Conservation (phyloP, 371 early-diverging fungal genomes). For the Lichtheimia ramosa region DNA sequence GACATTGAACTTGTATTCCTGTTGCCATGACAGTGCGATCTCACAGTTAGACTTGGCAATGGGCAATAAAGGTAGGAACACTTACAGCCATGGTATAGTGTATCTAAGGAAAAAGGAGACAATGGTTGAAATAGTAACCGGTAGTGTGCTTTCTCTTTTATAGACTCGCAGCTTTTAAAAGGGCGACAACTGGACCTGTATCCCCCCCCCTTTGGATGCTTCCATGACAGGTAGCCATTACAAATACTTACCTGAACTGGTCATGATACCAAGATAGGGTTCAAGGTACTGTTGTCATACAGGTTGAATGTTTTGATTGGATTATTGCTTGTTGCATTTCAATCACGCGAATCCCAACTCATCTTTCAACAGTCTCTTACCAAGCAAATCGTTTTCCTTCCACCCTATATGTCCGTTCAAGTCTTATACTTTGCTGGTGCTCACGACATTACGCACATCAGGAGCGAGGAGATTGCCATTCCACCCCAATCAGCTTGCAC, state of each 20-base stretch:
- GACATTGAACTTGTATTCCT: conserved; percentile 75
- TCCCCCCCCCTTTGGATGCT: too few relatives aligned
- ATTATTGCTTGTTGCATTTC: too few relatives aligned
- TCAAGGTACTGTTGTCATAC: too few relatives aligned
- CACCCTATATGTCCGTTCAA: conserved; percentile 3
- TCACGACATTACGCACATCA: conserved; percentile 52
- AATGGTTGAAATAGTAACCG: not conserved
- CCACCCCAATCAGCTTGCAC: conserved; percentile 17
- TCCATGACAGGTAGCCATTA: too few relatives aligned
- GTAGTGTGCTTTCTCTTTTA: not conserved
- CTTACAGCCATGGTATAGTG: conserved; percentile 17
- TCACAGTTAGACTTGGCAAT: not conserved
- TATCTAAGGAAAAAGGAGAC: not conserved
- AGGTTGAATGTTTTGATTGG: too few relatives aligned
- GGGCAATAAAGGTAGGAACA: not conserved
- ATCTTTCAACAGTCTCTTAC: too few relatives aligned
- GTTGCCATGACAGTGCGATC: not conserved
- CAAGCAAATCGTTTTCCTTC: not conserved
- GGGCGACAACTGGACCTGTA: too few relatives aligned
- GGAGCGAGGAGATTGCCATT: conserved; percentile 39
- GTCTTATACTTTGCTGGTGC: conserved; percentile 68
- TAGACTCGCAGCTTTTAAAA: too few relatives aligned
- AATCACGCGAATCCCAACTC: too few relatives aligned
- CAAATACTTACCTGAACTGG: too few relatives aligned
- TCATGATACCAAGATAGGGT: too few relatives aligned